Evolutionary conservation across 345 rosid species (phyloP), one percentile per base, ranked within the genome.

Genomic region (Leavenworthia alabamica): DNA sequence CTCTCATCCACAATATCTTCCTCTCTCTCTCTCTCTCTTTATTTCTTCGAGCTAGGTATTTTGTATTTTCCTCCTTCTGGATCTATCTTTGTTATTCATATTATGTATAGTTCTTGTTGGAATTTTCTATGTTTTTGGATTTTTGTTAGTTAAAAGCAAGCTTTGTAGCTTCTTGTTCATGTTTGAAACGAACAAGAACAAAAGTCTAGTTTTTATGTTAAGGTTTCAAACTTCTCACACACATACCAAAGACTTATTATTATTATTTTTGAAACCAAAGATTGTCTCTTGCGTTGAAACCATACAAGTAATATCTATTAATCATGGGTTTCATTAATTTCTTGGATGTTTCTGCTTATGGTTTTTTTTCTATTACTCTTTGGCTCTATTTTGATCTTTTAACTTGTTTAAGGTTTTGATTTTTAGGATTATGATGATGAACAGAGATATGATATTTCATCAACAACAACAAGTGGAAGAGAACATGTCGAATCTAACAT

Each of bases 401-500:
- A 8, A 56, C 56, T 16, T 51, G 26, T 15, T 40, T 44, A 14
- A 68, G 60, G 40, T 24, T 16, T 54, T 42, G 11, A 2, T 9
- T 32, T 9, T 19, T 35, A 32, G 23, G 52, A 20, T 22, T 17
- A 67, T 53, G 78, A 75, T 69, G 69, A 75, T 42, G 62, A 75
- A 82, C 78, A 78, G 80, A 73, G 77, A 71, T 24, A 72, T 77
- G 70, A 27, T 79, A 41, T 77, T 70, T 56, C 83, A 72, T 42
- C 80, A 70, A 1, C 79, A 70, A 1, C 73, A 78, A 31, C 73
- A 67, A 20, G 56, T 57, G 73, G 86, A 81, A 43, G 86, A 86
- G 60, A 81, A 75, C 42, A 67, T 83, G 75, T 82, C 96, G 8
- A 83, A 82, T 78, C 73, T 88, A 64, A 83, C 86, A 70, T 80